phyloP scores from a whole-genome alignment of 2,329 filamentous ascomycete genomes.

The Trichoderma sp. region DNA sequence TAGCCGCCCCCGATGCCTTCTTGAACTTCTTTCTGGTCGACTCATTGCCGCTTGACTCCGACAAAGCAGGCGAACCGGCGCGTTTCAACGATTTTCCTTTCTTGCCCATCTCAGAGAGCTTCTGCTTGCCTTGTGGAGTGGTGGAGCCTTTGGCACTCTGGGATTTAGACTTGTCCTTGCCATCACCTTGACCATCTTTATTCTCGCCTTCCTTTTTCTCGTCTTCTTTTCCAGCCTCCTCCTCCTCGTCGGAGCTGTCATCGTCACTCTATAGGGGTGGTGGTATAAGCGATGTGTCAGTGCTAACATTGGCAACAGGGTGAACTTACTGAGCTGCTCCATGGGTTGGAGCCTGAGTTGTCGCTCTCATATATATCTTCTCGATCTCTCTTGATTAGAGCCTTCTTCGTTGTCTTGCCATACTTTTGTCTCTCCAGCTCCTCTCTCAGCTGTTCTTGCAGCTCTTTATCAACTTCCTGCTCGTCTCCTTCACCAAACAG shows the following conservation, averaged over 20 bases:
- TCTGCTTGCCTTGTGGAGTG: conserved; percentile 53
- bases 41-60: conserved; percentile 90
- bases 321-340: conserved; percentile 42
- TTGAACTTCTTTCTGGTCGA: conserved; percentile 78
- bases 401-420: conserved; percentile 77
- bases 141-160: conserved; percentile 68
- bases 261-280: conserved; percentile 50
- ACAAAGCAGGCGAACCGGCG: conserved; percentile 80
- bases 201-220: conserved; percentile 58
- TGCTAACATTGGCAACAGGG: background rate
- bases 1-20: conserved; percentile 56
- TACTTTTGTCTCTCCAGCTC: conserved; percentile 68
- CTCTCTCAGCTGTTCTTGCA: conserved; percentile 68
- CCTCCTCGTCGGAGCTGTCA: conserved; percentile 42
- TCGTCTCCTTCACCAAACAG: conserved; percentile 73
- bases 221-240: conserved; percentile 40
- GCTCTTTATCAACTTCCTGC: conserved; percentile 70
- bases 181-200: conserved; percentile 58
- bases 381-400: conserved; percentile 80
- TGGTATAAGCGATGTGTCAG: background rate
- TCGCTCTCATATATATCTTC: conserved; percentile 84
- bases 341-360: conserved; percentile 48
- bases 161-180: conserved; percentile 55
- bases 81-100: conserved; percentile 73
- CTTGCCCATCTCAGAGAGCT: conserved; percentile 43